Percentiles rank a stretch among this genome's conserved stretches.
Conservation (phyloP, 2,329 filamentous ascomycete genomes). For the Anisogramma anomala region DNA sequence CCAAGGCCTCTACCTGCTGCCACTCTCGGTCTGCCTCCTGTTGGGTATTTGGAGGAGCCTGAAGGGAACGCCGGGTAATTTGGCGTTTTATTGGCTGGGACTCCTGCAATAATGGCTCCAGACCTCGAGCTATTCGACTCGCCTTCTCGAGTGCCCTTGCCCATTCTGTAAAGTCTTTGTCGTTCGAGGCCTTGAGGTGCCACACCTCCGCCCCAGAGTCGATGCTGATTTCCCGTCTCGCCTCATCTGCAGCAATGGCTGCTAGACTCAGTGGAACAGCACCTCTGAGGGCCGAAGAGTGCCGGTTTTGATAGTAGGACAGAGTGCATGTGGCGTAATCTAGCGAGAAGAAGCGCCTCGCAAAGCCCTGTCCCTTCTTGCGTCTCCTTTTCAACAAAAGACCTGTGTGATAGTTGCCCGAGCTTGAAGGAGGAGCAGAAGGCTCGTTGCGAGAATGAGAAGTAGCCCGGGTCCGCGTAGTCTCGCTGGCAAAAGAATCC, state of each 20-base stretch:
- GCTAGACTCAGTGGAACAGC: constrained; percentile 87
- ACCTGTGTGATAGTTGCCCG: constrained; percentile 63
- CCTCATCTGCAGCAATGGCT: constrained; percentile 80
- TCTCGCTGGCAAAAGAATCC: constrained; percentile 49
- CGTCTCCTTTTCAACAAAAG: constrained; percentile 78
- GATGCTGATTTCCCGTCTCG: constrained; percentile 83
- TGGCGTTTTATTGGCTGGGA: constrained; percentile 16
- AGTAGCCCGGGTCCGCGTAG: constrained; percentile 28
- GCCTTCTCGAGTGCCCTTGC: constrained; percentile 74
- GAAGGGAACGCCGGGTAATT: constrained; percentile 17
- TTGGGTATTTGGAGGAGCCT: constrained; percentile 24
- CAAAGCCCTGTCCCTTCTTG: constrained; percentile 89
- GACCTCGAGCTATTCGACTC: constrained; percentile 50
- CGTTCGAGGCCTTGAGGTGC: constrained; percentile 77
- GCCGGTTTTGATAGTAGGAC: constrained; percentile 91
- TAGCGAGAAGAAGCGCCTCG: constrained; percentile 86
- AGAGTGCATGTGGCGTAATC: constrained; percentile 90
- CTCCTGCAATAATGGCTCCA: constrained; percentile 29
- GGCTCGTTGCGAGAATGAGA: constrained; percentile 43
- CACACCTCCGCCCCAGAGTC: constrained; percentile 95
- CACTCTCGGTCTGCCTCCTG: constrained; percentile 68
- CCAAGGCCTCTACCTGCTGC: constrained; percentile 72
- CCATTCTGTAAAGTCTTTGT: constrained; percentile 81
- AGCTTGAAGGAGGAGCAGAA: constrained; percentile 24
- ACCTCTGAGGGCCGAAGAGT: constrained; percentile 82